These are phyloP conservation scores for Fusarium sp. DNA, from an alignment of 2,329 filamentous ascomycete species.

Conservation along the genomic window DNA sequence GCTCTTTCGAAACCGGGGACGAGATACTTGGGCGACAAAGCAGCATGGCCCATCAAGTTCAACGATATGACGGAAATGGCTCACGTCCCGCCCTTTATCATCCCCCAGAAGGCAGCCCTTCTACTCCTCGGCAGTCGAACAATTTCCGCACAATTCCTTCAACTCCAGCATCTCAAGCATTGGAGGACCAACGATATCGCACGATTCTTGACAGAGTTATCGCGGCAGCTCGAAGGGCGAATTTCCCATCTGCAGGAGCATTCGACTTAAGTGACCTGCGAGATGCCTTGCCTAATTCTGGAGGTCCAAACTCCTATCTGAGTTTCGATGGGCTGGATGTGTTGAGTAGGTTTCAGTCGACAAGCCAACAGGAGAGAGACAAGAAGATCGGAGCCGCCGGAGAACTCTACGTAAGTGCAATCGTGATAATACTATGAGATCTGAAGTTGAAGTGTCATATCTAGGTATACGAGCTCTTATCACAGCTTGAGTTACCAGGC, in stretches of 20 bases:
- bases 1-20: not conserved
- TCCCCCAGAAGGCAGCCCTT: not conserved
- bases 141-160: not conserved
- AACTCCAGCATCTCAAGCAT: not conserved
- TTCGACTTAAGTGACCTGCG: conserved; percentile 28
- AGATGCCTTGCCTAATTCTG: not conserved
- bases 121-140: not conserved
- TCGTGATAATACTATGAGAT: not conserved
- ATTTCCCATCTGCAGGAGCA: conserved; percentile 17
- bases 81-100: not conserved
- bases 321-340: conserved; percentile 36
- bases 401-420: conserved; percentile 40
- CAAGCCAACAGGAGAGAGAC: conserved; percentile 38
- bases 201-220: conserved; percentile 20
- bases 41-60: conserved; percentile 4
- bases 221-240: conserved; percentile 15
- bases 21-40: conserved; percentile 5
- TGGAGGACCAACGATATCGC: conserved; percentile 16
- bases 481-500: conserved; percentile 12
- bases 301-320: not conserved
- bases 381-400: conserved; percentile 44
- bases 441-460: not conserved
- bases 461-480: conserved; percentile 38
- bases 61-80: not conserved
- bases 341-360: conserved; percentile 23